Evolutionary conservation across 2,329 filamentous ascomycete genomes (phyloP), one percentile per base, ranked within the genome.

Genomic region (Geosmithia morbida): DNA sequence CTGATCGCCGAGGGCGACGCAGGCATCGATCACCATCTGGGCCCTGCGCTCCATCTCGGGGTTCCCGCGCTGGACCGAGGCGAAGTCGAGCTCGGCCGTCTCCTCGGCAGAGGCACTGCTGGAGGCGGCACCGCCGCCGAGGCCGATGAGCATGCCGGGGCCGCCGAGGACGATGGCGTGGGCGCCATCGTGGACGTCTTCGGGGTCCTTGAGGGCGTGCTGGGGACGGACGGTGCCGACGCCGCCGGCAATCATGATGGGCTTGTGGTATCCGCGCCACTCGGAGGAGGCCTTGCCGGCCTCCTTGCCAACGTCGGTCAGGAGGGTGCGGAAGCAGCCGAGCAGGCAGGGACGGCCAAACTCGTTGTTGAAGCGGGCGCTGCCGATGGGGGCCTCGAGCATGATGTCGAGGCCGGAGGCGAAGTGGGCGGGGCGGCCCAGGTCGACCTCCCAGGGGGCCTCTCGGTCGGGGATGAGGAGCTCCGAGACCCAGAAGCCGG

Each of bases 21-120:
- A 98, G 4, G 87, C 83, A 64, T 97, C 92, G 65, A 98, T 98
- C 53, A 98, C 92, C 77, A 97, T 94, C 67, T 98, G 92, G 2
- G 90, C 92, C 56, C 92, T 78, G 52, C 92, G 77, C 65, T 98
- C 87, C 64, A 97, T 90, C 66, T 98, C 92, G 1, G 92, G 89
- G 59, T 98, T 98, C 44, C 90, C 92, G 66, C 92, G 77, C 67
- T 98, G 92, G 30, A 98, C 92, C 68, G 88, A 96, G 56, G 90
- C 87, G 65, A 97, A 98, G 62, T 98, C 92, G 2, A 98, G 74
- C 54, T 96, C 89, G 1, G 89, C 87, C 44, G 85, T 92, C 30
- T 83, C 84, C 67, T 96, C 87, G 44, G 85, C 86, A 17, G 87
- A 92, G 39, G 87, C 80, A 51, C 88, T 85, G 67, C 86, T 94